A percentile compares a stretch with the other conserved stretches of the same genome.
Conservation (phyloP, 257 asterid species). For the Haberlea rhodopensis region DNA sequence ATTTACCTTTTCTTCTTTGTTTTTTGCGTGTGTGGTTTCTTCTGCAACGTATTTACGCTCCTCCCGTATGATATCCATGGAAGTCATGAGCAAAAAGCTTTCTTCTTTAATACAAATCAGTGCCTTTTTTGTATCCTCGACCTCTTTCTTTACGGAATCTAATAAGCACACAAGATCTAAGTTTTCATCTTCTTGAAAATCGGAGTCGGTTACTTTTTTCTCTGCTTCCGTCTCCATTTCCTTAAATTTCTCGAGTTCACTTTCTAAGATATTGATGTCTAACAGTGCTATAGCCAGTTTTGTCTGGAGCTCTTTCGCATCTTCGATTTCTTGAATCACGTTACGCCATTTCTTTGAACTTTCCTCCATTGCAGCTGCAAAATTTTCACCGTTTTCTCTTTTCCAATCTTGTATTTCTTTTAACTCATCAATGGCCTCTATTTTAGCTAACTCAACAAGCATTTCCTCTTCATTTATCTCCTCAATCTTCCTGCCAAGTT, state of each 20-base stretch:
- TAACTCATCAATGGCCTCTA: slow-evolving; percentile 73
- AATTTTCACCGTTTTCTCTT: slow-evolving; percentile 36
- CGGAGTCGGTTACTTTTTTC: slow-evolving; percentile 19
- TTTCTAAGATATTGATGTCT: slow-evolving; percentile 50
- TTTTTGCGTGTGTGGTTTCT: slow-evolving; percentile 43
- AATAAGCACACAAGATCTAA: slow-evolving; percentile 26
- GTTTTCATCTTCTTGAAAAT: slow-evolving; percentile 21
- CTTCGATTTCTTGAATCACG: slow-evolving; percentile 37
- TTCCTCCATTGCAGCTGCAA: slow-evolving; percentile 45
- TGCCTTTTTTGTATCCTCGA: slow-evolving; percentile 51
- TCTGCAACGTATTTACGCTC: slow-evolving; percentile 54
- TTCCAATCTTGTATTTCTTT: slow-evolving; percentile 54
- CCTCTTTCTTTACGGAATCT: slow-evolving; percentile 41
- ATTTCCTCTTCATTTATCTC: slow-evolving; percentile 74
- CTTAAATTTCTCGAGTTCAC: slow-evolving; percentile 40
- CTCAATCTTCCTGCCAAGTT: slow-evolving; percentile 55
- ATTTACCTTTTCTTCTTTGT: slow-evolving; percentile 57
- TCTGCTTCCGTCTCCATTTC: slow-evolving; percentile 38
- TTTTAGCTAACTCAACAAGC: slow-evolving; percentile 82
- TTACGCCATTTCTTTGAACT: slow-evolving; percentile 34
- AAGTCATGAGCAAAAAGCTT: slow-evolving; percentile 71
- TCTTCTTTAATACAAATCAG: slow-evolving; percentile 46
- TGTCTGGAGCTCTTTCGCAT: slow-evolving; percentile 39
- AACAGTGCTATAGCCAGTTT: slow-evolving; percentile 44
- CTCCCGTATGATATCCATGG: slow-evolving; percentile 62